Percentiles rank a stretch among this genome's conserved stretches.
Conservation (phyloP, 306 rosid species). For the Rosa lucieae region DNA sequence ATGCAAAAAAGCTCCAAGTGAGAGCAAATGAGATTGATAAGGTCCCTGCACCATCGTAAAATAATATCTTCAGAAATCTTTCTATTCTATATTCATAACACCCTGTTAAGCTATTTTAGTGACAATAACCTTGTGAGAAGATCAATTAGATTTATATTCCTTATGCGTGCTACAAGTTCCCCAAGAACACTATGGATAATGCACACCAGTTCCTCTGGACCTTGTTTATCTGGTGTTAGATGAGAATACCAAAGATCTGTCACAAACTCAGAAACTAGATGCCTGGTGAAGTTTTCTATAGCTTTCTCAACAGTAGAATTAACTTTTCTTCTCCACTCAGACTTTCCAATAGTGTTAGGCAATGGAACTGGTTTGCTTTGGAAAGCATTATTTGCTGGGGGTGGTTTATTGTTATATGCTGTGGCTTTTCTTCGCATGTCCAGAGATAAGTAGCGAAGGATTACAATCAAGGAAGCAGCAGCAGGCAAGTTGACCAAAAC, state of each 20-base stretch:
- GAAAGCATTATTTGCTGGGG: slow-evolving; percentile 43
- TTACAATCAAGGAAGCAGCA: slow-evolving; percentile 71
- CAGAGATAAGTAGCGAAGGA: slow-evolving; percentile 75
- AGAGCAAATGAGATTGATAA: slow-evolving; percentile 68
- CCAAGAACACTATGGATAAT: slow-evolving; percentile 74
- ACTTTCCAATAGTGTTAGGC: slow-evolving; percentile 53
- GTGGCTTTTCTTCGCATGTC: slow-evolving; percentile 91
- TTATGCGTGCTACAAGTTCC: slow-evolving; percentile 80
- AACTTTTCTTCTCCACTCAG: slow-evolving; percentile 87
- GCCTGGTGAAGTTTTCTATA: slow-evolving; percentile 77
- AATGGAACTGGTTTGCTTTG: slow-evolving; percentile 52
- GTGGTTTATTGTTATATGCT: slow-evolving; percentile 60
- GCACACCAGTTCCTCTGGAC: slow-evolving; percentile 82
- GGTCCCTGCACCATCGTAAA: slow-evolving; percentile 70
- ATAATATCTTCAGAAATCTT: slow-evolving; percentile 38
- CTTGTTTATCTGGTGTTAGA: slow-evolving; percentile 88
- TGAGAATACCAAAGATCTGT: slow-evolving; percentile 91
- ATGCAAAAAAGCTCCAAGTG: slow-evolving; percentile 91
- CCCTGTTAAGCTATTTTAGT: slow-evolving; percentile 17
- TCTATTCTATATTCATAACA: slow-evolving; percentile 15
- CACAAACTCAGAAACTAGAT: slow-evolving; percentile 91
- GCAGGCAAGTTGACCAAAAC: slow-evolving; percentile 98
- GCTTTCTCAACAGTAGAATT: slow-evolving; percentile 93
- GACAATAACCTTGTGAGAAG: slow-evolving; percentile 77
- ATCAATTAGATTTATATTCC: slow-evolving; percentile 88